Percentiles rank a stretch among this genome's conserved stretches.
Evolutionary conservation across 345 rosid genomes (phyloP).

Genomic region (Aurinia saxatilis): DNA sequence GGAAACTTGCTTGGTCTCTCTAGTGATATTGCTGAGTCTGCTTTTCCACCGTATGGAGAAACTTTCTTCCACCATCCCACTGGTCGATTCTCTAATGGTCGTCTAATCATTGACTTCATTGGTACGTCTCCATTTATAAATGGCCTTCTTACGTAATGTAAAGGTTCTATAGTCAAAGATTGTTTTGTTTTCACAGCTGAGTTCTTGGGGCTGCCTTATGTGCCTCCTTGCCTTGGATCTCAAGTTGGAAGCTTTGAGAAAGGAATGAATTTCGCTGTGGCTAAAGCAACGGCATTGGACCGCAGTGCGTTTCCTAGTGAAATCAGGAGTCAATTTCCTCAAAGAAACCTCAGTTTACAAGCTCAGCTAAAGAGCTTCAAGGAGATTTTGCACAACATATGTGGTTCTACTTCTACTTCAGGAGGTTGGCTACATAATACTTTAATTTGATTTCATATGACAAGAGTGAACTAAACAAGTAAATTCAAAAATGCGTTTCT

Average conservation of each 20-base stretch:
- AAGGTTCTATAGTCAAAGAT: too few relatives aligned
- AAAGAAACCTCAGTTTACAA: slow-evolving; percentile 29
- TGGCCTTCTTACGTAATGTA: too few relatives aligned
- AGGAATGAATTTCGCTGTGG: slow-evolving; percentile 52
- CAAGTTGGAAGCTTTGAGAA: slow-evolving; percentile 20
- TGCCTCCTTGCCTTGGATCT: slow-evolving; percentile 35
- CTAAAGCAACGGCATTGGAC: slow-evolving; percentile 46
- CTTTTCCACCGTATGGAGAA: slow-evolving; percentile 40
- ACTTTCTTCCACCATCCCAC: slow-evolving; percentile 42
- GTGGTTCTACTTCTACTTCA: slow-evolving; percentile 15
- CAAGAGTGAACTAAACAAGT: too few relatives aligned
- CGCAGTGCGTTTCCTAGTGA: slow-evolving; percentile 18
- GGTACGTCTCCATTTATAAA: too few relatives aligned
- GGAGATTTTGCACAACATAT: slow-evolving; percentile 25
- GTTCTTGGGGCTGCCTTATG: slow-evolving; percentile 28
- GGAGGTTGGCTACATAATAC: too few relatives aligned
- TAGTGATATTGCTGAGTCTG: slow-evolving; percentile 12
- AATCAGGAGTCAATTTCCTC: background rate
- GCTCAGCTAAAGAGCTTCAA: slow-evolving; percentile 37
- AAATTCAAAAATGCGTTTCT: too few relatives aligned
- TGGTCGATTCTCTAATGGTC: slow-evolving; percentile 46
- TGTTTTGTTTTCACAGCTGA: slow-evolving; percentile 34
- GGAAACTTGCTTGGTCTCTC: slow-evolving; percentile 34
- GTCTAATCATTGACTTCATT: slow-evolving; percentile 47
- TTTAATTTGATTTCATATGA: too few relatives aligned